Evolutionary conservation across 2,329 filamentous ascomycete genomes (phyloP).

Genomic region (Metarhizium album): DNA sequence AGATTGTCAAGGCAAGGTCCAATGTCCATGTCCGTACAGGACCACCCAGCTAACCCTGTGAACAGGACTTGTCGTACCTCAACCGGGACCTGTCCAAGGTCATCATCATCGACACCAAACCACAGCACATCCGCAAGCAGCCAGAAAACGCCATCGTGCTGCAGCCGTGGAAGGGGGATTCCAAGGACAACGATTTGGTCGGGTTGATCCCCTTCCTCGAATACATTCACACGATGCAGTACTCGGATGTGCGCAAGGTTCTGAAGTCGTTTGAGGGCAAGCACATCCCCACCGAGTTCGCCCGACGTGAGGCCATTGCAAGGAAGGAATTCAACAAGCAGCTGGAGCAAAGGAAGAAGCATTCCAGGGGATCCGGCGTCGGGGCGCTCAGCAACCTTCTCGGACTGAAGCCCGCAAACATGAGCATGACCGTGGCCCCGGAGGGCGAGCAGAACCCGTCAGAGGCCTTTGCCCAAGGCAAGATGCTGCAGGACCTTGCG

Average conservation of each 20-base stretch:
- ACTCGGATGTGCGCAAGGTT: conserved; percentile 74
- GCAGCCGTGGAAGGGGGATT: conserved; percentile 78
- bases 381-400: conserved; percentile 61
- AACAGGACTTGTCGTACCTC: conserved; percentile 86
- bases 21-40: background rate
- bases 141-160: conserved; percentile 95
- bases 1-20: conserved; percentile 73
- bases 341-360: conserved; percentile 55
- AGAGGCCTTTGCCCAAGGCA: conserved; percentile 79
- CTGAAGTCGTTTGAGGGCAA: conserved; percentile 82
- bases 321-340: conserved; percentile 78
- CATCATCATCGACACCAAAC: conserved; percentile 83
- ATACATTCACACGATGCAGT: conserved; percentile 90
- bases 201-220: conserved; percentile 92
- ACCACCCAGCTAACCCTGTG: conserved; percentile 7
- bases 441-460: conserved; percentile 61
- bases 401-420: conserved; percentile 62
- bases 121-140: conserved; percentile 72
- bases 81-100: conserved; percentile 95
- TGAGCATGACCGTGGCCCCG: conserved; percentile 47
- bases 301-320: conserved; percentile 73
- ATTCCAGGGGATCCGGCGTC: conserved; percentile 45
- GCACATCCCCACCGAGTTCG: conserved; percentile 83
- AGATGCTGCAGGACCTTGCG: conserved; percentile 94
- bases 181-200: conserved; percentile 76